Evolutionary conservation across 257 asterid species (phyloP).

Genomic region (Fraxinus anomala): DNA sequence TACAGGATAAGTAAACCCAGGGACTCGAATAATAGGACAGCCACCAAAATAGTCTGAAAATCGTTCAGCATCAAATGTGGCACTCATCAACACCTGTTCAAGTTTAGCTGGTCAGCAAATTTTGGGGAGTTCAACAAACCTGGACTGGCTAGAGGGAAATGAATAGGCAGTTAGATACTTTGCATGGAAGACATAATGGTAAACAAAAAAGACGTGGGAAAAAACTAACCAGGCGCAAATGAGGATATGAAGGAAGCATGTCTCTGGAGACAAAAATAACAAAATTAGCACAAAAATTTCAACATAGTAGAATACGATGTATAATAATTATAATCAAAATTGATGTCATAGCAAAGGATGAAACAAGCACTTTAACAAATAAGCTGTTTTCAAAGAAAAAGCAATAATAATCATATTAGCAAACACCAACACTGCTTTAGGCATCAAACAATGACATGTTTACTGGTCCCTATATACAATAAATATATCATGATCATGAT

Average conservation of each 20-base stretch:
- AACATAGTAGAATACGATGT: neutral
- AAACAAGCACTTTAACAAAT: conserved; percentile 9
- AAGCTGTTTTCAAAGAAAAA: neutral
- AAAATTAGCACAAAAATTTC: conserved; percentile 26
- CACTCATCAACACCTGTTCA: conserved; percentile 90
- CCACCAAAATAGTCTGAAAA: conserved; percentile 86
- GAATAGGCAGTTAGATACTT: neutral
- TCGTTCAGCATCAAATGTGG: conserved; percentile 89
- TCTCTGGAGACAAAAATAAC: conserved; percentile 60
- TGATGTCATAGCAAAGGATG: neutral
- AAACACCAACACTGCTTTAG: neutral
- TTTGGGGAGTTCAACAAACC: conserved; percentile 18
- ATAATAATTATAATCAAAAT: conserved; percentile 8
- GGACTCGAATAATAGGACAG: conserved; percentile 86
- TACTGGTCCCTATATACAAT: neutral
- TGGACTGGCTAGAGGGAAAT: neutral
- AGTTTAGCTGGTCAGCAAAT: conserved; percentile 31
- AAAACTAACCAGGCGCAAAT: conserved; percentile 79
- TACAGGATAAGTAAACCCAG: conserved; percentile 93
- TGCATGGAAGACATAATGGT: neutral
- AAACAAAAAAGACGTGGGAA: conserved; percentile 13
- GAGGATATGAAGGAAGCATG: conserved; percentile 80
- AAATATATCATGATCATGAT: conserved; percentile 13
- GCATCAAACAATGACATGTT: conserved; percentile 10
- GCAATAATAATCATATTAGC: neutral